Evolutionary conservation across 805 yeast genomes (phyloP).

Genomic region (Suhomyces canberraensis): DNA sequence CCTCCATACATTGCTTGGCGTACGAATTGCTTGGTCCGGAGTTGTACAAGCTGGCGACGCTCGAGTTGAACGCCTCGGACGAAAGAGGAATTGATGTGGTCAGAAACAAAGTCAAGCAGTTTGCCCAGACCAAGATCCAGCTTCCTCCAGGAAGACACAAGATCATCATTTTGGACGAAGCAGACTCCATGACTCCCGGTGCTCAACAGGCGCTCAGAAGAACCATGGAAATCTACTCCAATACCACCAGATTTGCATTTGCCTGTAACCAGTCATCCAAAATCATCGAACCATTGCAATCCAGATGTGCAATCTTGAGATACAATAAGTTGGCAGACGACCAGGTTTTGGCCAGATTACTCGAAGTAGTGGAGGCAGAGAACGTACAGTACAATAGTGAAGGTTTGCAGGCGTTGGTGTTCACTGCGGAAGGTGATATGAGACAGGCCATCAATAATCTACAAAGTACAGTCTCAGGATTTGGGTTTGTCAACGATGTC

Average conservation of each 20-base stretch:
- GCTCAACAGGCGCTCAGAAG: conserved; percentile 94
- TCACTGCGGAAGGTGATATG: conserved; percentile 98
- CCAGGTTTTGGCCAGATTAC: conserved; percentile 73
- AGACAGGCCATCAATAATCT: conserved; percentile 94
- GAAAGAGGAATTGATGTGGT: conserved; percentile 98
- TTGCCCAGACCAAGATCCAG: conserved; percentile 90
- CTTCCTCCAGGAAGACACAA: conserved; percentile 89
- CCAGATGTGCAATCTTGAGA: conserved; percentile 92
- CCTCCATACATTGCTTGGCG: conserved; percentile 88
- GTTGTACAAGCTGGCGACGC: conserved; percentile 72
- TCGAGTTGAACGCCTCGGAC: conserved; percentile 94
- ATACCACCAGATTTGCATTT: conserved; percentile 95
- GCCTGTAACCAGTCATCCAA: conserved; percentile 94
- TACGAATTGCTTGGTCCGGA: conserved; percentile 70
- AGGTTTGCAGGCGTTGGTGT: conserved; percentile 88
- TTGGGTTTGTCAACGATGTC: conserved; percentile 83
- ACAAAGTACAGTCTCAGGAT: conserved; percentile 93
- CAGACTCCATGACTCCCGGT: conserved; percentile 95
- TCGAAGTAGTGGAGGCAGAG: conserved; percentile 69
- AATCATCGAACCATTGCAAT: conserved; percentile 94
- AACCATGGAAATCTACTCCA: conserved; percentile 94
- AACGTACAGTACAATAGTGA: conserved; percentile 77
- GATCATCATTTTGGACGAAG: conserved; percentile 90
- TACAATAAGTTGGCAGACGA: conserved; percentile 79
- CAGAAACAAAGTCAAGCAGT: conserved; percentile 86